Evolutionary conservation across 2,329 filamentous ascomycete species (phyloP).

Genomic region (Fusarium robinianum): DNA sequence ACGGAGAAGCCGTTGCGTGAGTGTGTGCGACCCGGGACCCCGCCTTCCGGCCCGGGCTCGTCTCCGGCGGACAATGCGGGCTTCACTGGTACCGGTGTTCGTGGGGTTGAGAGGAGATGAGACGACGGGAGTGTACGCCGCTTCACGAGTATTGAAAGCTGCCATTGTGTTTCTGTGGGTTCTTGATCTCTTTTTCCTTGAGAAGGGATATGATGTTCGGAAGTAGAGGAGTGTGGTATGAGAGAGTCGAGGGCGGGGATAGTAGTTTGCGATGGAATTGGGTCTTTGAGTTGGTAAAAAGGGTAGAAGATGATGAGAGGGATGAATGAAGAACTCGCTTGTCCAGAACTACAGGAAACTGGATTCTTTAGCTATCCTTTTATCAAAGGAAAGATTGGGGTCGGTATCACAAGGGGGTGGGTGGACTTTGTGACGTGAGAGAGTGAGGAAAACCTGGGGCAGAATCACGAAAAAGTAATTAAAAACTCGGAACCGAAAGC

Average conservation of each 20-base stretch:
- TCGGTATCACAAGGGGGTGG: no score
- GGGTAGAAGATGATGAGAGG: slow-evolving; percentile 6
- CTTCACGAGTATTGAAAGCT: slow-evolving; percentile 19
- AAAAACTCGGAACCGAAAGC: neutral
- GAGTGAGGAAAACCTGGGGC: no score
- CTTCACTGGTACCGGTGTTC: slow-evolving; percentile 17
- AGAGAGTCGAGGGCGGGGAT: neutral
- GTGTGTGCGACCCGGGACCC: slow-evolving; percentile 40
- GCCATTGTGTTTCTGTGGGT: slow-evolving; percentile 19
- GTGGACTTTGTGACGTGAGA: no score
- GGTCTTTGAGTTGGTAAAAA: slow-evolving; percentile 9
- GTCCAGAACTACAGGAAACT: slow-evolving; percentile 12
- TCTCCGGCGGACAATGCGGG: slow-evolving; percentile 29
- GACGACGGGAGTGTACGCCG: slow-evolving; percentile 32
- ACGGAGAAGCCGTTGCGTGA: slow-evolving; percentile 48
- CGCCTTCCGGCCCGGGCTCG: slow-evolving; percentile 16
- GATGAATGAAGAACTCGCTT: slow-evolving; percentile 10
- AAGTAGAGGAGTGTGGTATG: no score
- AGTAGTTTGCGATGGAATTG: slow-evolving; percentile 3
- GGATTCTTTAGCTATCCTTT: slow-evolving; percentile 29
- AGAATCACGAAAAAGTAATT: no score
- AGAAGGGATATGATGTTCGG: neutral
- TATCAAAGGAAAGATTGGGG: no score
- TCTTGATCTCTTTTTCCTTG: neutral
- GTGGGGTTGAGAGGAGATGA: slow-evolving; percentile 39